phyloP scores from a whole-genome alignment of 768 basidiomycete species.

The Sutorius australiensis region DNA sequence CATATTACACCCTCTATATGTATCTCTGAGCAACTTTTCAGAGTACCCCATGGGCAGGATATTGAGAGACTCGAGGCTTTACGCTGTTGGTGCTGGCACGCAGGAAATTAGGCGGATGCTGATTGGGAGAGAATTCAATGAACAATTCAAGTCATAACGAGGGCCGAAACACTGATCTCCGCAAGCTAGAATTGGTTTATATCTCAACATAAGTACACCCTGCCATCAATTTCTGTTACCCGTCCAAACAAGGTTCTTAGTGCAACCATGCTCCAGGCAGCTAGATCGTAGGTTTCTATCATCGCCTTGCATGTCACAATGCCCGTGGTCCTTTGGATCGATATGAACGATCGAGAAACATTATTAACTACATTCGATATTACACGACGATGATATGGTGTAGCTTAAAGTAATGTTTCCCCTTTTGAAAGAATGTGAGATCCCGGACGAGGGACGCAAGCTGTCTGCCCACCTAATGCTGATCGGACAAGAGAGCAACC shows the following conservation, averaged over 20 bases:
- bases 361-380: conserved; percentile 2
- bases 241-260: no score
- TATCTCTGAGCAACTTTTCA: conserved; percentile 27
- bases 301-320: not conserved
- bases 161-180: no score
- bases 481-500: conserved; percentile 83
- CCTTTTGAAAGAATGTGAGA: conserved; percentile 22
- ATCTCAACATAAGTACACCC: no score
- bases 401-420: conserved; percentile 31
- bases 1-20: not conserved
- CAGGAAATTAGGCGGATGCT: conserved; percentile 94
- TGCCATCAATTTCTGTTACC: no score
- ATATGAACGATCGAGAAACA: not conserved
- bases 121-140: conserved; percentile 90
- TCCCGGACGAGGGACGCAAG: not conserved
- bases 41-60: conserved; percentile 90
- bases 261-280: no score
- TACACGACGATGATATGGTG: not conserved
- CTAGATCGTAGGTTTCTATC: not conserved
- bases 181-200: no score
- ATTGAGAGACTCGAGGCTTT: conserved; percentile 81
- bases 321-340: not conserved
- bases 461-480: conserved; percentile 61
- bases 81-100: conserved; percentile 94
- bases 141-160: conserved; percentile 43